A percentile compares a stretch with the other conserved stretches of the same genome.
These are phyloP conservation scores for Eucommia ulmoides DNA, from an alignment of 257 asterid genomes.

Conservation along the genomic window DNA sequence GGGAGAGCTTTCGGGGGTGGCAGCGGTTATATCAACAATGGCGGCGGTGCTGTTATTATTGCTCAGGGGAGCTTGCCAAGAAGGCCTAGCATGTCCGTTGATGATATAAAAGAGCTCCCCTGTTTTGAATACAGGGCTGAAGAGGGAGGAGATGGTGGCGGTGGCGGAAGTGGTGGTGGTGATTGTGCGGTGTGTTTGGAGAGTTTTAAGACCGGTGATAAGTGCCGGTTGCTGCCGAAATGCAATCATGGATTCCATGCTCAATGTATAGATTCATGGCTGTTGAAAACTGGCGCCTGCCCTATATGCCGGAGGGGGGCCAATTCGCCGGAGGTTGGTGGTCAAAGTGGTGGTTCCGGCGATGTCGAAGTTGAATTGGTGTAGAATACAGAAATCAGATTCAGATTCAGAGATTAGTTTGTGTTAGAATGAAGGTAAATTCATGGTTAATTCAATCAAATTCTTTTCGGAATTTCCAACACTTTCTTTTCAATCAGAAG, in stretches of 20 bases:
- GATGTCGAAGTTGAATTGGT: constrained; percentile 15
- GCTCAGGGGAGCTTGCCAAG: constrained; percentile 6
- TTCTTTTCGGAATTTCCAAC: no score
- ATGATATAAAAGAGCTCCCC: constrained; percentile 44
- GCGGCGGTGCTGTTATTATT: neutral
- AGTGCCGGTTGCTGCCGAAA: constrained; percentile 41
- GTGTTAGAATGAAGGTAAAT: no score
- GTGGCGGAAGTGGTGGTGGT: neutral
- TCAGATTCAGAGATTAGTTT: no score
- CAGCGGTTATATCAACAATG: neutral
- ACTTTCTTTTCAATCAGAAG: no score
- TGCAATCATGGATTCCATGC: constrained; percentile 50
- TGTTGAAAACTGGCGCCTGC: constrained; percentile 40
- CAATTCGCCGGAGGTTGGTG: constrained; percentile 10
- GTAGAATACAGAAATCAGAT: no score
- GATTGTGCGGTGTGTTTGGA: constrained; percentile 67
- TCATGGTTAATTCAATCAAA: no score
- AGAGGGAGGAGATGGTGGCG: constrained; percentile 11
- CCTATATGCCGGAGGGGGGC: constrained; percentile 51
- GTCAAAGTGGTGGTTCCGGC: constrained; percentile 9
- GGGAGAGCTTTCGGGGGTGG: constrained; percentile 36
- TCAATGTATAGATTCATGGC: constrained; percentile 60
- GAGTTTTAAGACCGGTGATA: constrained; percentile 37
- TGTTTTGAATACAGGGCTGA: constrained; percentile 32
- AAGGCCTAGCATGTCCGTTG: constrained; percentile 27